Conservation (phyloP, 805 yeast genomes). For the Komagataella ulmi region DNA sequence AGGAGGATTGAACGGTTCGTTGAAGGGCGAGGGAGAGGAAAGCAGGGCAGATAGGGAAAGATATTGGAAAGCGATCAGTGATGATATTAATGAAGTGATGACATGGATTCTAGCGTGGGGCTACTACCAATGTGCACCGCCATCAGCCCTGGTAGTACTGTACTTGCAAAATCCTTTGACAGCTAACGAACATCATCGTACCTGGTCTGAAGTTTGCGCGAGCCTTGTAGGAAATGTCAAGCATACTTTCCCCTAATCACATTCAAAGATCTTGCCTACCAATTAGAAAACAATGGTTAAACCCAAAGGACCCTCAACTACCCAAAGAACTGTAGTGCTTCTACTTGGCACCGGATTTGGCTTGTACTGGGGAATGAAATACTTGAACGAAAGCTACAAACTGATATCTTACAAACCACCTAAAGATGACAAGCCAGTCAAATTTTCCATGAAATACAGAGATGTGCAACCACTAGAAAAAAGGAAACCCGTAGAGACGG, state of each 20-base stretch:
- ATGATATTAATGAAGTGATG: too few species aligned
- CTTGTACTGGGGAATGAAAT: neutral
- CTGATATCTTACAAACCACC: neutral
- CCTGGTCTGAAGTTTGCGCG: neutral
- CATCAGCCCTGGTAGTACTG: too few species aligned
- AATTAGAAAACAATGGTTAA: neutral
- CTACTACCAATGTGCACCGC: too few species aligned
- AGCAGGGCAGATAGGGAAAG: neutral
- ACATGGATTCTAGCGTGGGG: too few species aligned
- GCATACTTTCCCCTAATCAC: neutral
- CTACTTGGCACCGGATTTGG: neutral
- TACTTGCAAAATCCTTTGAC: too few species aligned
- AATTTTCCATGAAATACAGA: neutral
- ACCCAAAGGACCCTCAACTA: neutral
- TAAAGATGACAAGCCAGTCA: neutral
- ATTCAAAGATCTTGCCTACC: neutral
- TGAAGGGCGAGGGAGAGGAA: too few species aligned
- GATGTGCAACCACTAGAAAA: neutral
- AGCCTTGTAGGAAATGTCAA: neutral
- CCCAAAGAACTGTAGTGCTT: neutral
- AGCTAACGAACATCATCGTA: too few species aligned
- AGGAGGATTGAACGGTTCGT: neutral
- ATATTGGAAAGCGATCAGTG: neutral
- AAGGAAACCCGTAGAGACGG: neutral
- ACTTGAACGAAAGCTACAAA: neutral